Evolutionary conservation across 23 red algal species (phyloP), one percentile per base, ranked within the genome.

Genomic region (Gracilaria domingensis): DNA sequence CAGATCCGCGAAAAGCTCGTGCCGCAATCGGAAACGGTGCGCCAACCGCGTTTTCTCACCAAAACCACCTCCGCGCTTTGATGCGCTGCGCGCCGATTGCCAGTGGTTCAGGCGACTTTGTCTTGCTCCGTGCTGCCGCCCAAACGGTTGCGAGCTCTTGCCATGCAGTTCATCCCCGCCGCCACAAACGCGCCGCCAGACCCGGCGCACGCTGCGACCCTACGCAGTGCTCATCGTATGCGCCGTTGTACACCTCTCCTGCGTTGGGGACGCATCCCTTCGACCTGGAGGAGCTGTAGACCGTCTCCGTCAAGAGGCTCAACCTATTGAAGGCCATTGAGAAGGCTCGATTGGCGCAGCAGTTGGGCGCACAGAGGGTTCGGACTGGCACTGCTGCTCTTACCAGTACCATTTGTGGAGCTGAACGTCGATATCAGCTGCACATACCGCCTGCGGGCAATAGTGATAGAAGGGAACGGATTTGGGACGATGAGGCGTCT

Each of bases 201-300:
- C 14, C 5, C 40, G 12, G 64, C 32, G 16, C 7, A 28, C 23
- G 32, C 45, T 33, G 42, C 38, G 17, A n/a, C n/a, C 8, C 40
- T 30, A 33, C 23, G 17, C 72, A 77, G 20, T 30, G 26, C 67
- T 37, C 55, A 23, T 94, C 92, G 13, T 88, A 87, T 48, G 85
- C 93, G 14, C 93, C 93, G 13, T 49, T 95, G 74, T 95, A 95
- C 79, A 62, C 88, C 21, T 72, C 79, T 28, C 85, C 76, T 18
- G 50, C 77, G 17, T 80, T 95, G 20, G 71, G 86, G 6, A 28
- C 28, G 42, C 50, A 75, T 14, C 34, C 72, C 18, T 95, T 95
- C 54, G 86, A 90, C 70, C 62, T 95, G 24, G 93, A 95, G 72
- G 38, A 95, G n/a, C 93, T 95, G 53, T 60, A 95, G 49, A 45